Percentiles rank a stretch among this genome's conserved stretches.
These are phyloP conservation scores for Peronospora belbahrii DNA, from an alignment of 352 stramenopile species.

Conservation along the genomic window DNA sequence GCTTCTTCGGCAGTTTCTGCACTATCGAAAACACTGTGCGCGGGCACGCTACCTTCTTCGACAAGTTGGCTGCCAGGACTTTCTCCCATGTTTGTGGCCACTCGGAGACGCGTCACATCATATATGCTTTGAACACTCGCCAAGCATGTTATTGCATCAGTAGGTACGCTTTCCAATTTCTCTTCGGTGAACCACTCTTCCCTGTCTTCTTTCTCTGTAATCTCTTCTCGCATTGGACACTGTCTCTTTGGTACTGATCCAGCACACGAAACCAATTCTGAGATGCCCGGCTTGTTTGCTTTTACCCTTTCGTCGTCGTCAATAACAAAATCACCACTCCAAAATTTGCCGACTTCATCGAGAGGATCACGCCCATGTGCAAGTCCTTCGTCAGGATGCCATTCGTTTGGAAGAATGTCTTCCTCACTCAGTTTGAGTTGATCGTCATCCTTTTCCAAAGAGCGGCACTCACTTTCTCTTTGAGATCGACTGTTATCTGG, in stretches of 20 bases:
- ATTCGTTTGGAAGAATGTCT: conserved; percentile 4
- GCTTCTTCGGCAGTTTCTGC: conserved; percentile 1
- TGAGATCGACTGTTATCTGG: conserved; percentile 3
- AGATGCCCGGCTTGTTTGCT: not conserved
- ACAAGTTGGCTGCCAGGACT: not conserved
- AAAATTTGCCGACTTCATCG: conserved; percentile 10
- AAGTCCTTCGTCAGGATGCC: conserved; percentile 9
- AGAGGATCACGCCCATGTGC: conserved; percentile 6
- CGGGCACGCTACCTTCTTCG: not conserved
- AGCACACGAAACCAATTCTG: conserved; percentile 1
- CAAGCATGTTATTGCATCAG: conserved; percentile 23
- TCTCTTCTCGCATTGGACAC: not conserved
- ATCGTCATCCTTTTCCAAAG: not conserved
- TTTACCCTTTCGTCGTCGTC: not conserved
- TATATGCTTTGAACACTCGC: conserved; percentile 19
- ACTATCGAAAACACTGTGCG: not conserved
- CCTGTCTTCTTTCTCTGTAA: conserved; percentile 7
- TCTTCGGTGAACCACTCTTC: not conserved
- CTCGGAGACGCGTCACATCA: conserved; percentile 22
- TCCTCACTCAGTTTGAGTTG: not conserved
- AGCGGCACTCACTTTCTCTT: not conserved
- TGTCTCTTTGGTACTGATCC: conserved; percentile 5
- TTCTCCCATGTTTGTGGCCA: conserved; percentile 2
- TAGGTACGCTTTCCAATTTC: not conserved
- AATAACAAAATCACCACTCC: conserved; percentile 4